Evolutionary conservation across 2,329 filamentous ascomycete genomes (phyloP), one percentile per base, ranked within the genome.

Genomic region (Aspergillus sp.): DNA sequence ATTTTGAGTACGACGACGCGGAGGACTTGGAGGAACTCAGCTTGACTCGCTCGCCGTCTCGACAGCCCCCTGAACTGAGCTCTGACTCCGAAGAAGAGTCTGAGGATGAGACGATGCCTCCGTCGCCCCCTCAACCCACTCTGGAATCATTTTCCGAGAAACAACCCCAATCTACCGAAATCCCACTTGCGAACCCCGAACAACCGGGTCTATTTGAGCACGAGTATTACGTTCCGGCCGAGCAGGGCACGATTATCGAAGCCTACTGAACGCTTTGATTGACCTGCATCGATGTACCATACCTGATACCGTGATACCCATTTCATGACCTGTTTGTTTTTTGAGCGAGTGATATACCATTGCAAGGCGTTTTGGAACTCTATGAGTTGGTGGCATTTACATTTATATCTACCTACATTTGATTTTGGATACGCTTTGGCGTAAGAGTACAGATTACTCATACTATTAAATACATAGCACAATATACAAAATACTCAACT

Each of bases 101-200:
- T 45, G 85, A 89, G 56, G 86, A 90, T 67, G 83, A 87, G 54
- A 70, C 75, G 38, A 73, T 88, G 80, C 86, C 86, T 6, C 84
- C 83, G 13, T 87, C 84, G 48, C 85, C 85, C 32, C 78, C 80
- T 37, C 60, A 67, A 49, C 51, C 76, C 27, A 64, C 75, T 31
- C 69, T 88, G 42, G 72, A 79, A 47, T 68, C 75, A 33, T 86
- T 88, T 59, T 70, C 76, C 37, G 73, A 79, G 56, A 79, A 83
- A 71, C 71, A 80, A 51, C 52, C 65, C 52, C 65, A 62, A 45
- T 66, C 71, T 47, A 65, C 65, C 28, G 67, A 68, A 5, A 68
- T 71, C 44, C 49, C 61, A 7, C 52, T 69, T 42, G 51, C 60
- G 2, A 59, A 56, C 32, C 53, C 61, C 33, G 64, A 70, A 41